phyloP scores from a whole-genome alignment of 2,329 filamentous ascomycete genomes.

The Remersonia thermophila region DNA sequence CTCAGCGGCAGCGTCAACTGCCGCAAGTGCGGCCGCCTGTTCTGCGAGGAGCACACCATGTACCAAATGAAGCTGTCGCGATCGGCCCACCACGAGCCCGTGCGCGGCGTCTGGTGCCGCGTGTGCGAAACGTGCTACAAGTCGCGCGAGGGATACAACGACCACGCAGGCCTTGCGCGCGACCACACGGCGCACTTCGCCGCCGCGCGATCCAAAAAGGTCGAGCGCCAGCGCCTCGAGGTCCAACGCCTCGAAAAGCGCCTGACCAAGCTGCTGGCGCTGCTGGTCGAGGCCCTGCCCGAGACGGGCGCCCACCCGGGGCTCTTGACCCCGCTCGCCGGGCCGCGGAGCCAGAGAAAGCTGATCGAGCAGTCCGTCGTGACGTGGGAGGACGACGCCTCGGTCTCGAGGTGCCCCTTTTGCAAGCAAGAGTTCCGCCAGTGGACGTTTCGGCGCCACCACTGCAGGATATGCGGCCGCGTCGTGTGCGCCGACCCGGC shows the following conservation, averaged over 20 bases:
- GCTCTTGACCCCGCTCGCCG: slow-evolving; percentile 49
- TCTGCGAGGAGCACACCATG: slow-evolving; percentile 97
- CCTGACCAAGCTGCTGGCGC: slow-evolving; percentile 74
- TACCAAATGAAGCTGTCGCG: slow-evolving; percentile 97
- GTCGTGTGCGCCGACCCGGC: slow-evolving; percentile 83
- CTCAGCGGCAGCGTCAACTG: slow-evolving; percentile 84
- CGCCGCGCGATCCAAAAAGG: slow-evolving; percentile 57
- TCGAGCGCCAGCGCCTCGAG: slow-evolving; percentile 79
- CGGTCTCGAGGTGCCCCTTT: slow-evolving; percentile 73
- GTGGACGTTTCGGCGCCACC: slow-evolving; percentile 86
- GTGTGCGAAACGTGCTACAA: slow-evolving; percentile 99
- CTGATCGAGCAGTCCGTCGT: slow-evolving; percentile 82
- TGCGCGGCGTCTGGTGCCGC: slow-evolving; percentile 81
- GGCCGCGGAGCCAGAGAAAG: slow-evolving; percentile 66
- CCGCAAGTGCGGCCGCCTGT: slow-evolving; percentile 80
- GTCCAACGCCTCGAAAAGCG: slow-evolving; percentile 84
- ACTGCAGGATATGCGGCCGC: slow-evolving; percentile 84
- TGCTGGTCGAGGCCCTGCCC: slow-evolving; percentile 64
- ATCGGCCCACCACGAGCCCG: slow-evolving; percentile 78
- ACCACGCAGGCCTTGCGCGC: slow-evolving; percentile 59
- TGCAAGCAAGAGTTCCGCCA: slow-evolving; percentile 92
- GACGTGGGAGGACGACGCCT: slow-evolving; percentile 84
- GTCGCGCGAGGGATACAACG: slow-evolving; percentile 88
- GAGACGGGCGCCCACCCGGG: slow-evolving; percentile 42
- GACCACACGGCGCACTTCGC: slow-evolving; percentile 64